Conservation (phyloP, 164 flowering plant species). For the Berberis thunbergii region DNA sequence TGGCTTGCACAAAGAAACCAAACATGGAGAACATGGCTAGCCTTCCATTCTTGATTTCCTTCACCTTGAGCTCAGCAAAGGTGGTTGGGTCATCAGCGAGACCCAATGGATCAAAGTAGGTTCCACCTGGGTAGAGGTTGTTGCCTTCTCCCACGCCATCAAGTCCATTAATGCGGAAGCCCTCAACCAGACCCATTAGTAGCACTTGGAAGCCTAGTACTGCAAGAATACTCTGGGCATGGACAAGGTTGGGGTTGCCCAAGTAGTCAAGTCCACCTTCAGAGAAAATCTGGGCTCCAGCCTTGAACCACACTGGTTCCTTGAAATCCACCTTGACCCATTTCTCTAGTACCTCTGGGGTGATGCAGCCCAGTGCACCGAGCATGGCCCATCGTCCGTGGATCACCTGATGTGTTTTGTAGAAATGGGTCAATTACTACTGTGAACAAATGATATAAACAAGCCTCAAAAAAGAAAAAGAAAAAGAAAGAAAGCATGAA, state of each 20-base stretch:
- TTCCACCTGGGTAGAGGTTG: constrained; percentile 70
- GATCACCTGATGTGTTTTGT: constrained; percentile 35
- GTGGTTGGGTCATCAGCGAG: constrained; percentile 68
- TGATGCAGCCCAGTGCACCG: constrained; percentile 70
- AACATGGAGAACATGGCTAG: constrained; percentile 86
- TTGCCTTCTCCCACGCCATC: constrained; percentile 67
- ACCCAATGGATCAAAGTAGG: constrained; percentile 68
- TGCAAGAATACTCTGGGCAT: constrained; percentile 72
- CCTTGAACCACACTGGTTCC: constrained; percentile 81
- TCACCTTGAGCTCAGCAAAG: constrained; percentile 70
- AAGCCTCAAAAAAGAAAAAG: too few relatives aligned
- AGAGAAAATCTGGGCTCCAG: constrained; percentile 63
- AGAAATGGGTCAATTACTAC: too few relatives aligned
- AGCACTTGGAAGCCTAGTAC: constrained; percentile 60
- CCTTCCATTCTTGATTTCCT: constrained; percentile 74
- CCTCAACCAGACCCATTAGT: constrained; percentile 69
- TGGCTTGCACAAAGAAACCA: constrained; percentile 72
- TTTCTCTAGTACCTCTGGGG: constrained; percentile 61
- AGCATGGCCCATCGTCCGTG: constrained; percentile 81
- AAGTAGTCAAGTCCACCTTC: constrained; percentile 75
- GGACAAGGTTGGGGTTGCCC: constrained; percentile 74
- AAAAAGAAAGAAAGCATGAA: neutral
- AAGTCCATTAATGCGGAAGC: constrained; percentile 62
- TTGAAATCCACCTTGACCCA: constrained; percentile 63
- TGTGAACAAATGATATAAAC: too few relatives aligned